Evolutionary conservation across 768 basidiomycete genomes (phyloP), one percentile per base, ranked within the genome.

Genomic region (Suillus americanus): DNA sequence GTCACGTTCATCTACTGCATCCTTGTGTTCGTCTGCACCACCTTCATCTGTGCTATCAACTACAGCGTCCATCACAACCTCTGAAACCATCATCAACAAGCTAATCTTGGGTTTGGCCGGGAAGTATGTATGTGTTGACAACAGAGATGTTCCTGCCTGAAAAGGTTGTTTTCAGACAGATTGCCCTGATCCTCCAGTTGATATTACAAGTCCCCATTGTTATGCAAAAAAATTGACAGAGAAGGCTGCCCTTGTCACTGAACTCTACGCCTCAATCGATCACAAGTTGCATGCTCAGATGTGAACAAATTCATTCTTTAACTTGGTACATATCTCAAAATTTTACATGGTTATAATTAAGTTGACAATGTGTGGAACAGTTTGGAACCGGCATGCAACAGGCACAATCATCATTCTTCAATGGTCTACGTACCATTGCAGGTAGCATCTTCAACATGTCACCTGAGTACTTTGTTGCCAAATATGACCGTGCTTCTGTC

Each of bases 371-470:
- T 48, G 1, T 12, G 12, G 46, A 48, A 48, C 46, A 48, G 46
- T 48, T 48, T 25, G 46, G 13, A 25, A 48, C 23, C 13, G 12
- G 46, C 23, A 48, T 48, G 46, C 46, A 48, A 25, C 46, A 23
- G 13, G 46, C 46, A 25, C 20, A 33, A 23, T 28, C 50, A 40
- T 38, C 45, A 48, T 48, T 62, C 45, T 35, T 62, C 20, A 48
- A 62, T 50, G 50, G 35, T 35, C 45, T 62, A 18, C 20, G 33
- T n/a, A 35, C 41, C 23, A 37, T 48, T 25, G 9, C 46, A 48
- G 61, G 61, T 37, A 62, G 25, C 41, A 51, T 62, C 48, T 48
- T 48, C 46, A 37, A 48, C 35, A 43, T 62, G 50, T 37, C 48
- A 35, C 30, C 23, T 18, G 33, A 62, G 30, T 48, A 30, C 37